These are phyloP conservation scores for Antarctomyces pellizariae DNA, from an alignment of 495 filamentous ascomycete genomes.

Conservation along the genomic window DNA sequence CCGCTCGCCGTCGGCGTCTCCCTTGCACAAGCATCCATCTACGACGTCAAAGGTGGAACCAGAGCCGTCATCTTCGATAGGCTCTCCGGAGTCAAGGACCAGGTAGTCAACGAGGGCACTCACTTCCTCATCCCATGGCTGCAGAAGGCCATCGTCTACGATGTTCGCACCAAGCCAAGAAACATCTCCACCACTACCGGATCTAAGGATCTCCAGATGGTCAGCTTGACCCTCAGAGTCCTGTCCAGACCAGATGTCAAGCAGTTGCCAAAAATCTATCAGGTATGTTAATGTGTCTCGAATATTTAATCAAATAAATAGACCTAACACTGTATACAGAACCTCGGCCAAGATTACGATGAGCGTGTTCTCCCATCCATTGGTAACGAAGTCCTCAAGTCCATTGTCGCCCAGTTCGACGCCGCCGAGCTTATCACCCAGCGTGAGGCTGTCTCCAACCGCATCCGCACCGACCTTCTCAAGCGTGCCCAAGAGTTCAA, in stretches of 20 bases:
- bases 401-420: slow-evolving; percentile 98
- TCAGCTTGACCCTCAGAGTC: slow-evolving; percentile 89
- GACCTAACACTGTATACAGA: slow-evolving; percentile 15
- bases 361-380: slow-evolving; percentile 98
- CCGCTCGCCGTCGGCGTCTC: slow-evolving; percentile 40
- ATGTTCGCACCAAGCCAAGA: slow-evolving; percentile 90
- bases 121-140: slow-evolving; percentile 95
- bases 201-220: slow-evolving; percentile 99
- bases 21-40: slow-evolving; percentile 53
- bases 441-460: slow-evolving; percentile 83
- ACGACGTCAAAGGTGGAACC: slow-evolving; percentile 88
- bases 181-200: slow-evolving; percentile 97
- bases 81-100: slow-evolving; percentile 74
- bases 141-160: slow-evolving; percentile 84
- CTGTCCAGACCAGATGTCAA: slow-evolving; percentile 87
- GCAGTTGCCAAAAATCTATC: slow-evolving; percentile 89
- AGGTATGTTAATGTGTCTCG: slow-evolving; percentile 30
- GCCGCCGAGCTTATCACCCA: slow-evolving; percentile 98
- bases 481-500: slow-evolving; percentile 97
- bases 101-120: slow-evolving; percentile 84
- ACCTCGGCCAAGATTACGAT: slow-evolving; percentile 91
- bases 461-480: slow-evolving; percentile 84
- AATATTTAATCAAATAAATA: not conserved
- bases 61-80: slow-evolving; percentile 97
- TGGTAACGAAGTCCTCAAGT: slow-evolving; percentile 99